Evolutionary conservation across 2,329 filamentous ascomycete species (phyloP), one percentile per base, ranked within the genome.

Genomic region (Nothophaeocryptopus gaeumannii): DNA sequence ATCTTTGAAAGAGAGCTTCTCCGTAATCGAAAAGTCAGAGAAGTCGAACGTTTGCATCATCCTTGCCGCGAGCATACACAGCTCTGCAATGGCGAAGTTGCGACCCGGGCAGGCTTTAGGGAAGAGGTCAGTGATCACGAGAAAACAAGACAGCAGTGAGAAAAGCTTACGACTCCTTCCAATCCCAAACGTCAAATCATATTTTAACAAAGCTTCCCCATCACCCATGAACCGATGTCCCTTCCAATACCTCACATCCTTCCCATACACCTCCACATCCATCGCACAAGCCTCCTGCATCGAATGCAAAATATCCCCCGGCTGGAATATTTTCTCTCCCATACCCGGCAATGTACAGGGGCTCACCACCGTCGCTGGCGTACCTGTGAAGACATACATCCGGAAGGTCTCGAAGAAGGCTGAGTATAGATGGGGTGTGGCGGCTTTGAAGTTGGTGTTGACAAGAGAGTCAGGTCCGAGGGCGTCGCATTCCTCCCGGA

Each of bases 381-480:
- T 50, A 5, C 47, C 47, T 5, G 47, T 50, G 13, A 50, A 50
- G 11, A 50, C 47, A 40, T 45, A 50, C 36, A 34, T 32, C 5
- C 47, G 41, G 16, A 50, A 45, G 5, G 47, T 50, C 36, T 50
- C 47, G 26, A 50, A 50, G 35, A 50, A 45, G 3, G 47, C 47
- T 4, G 47, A 50, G 20, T 50, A 50, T 1, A 50, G 30, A 41
- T 50, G 36, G 8, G 47, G 47, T 5, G 47, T 38, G n/a, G 26
- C 42, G 8, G 42, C 26, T 26, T 50, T 40, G 42, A 50, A 50
- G 32, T 48, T 48, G 5, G 36, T 20, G 5, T 29, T 37, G 38
- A 48, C 45, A 9, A 41, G 13, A 2, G 45, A 41, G 1, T 45
- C 42, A 10, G 16, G 2, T 8, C 35, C 34, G 2, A 50, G 31